Percentiles rank a stretch among this genome's conserved stretches.
These are phyloP conservation scores for Apiotrichum brassicae DNA, from an alignment of 1,284 basidiomycete genomes.

Conservation along the genomic window DNA sequence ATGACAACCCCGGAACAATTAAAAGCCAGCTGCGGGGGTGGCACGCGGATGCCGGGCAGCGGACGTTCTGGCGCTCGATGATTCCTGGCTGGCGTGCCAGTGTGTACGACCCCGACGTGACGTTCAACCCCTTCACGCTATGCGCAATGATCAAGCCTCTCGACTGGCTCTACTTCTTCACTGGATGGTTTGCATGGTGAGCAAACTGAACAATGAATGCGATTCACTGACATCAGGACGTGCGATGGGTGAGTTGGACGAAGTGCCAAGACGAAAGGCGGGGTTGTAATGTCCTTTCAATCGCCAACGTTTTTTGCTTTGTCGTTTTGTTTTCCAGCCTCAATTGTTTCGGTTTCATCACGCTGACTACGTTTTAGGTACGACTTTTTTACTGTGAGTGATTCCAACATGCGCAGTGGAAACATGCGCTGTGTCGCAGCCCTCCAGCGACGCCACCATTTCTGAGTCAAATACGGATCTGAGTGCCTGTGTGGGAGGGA, in stretches of 20 bases:
- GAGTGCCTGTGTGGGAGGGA: too few species aligned
- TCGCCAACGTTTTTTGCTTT: not conserved
- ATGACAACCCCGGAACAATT: constrained; percentile 12
- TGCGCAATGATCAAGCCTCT: constrained; percentile 47
- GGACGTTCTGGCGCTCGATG: constrained; percentile 26
- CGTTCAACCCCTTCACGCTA: constrained; percentile 44
- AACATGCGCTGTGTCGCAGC: too few species aligned
- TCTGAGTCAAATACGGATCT: too few species aligned
- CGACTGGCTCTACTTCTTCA: constrained; percentile 53
- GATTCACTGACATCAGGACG: not conserved
- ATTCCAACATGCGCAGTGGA: not conserved
- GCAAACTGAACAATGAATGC: not conserved
- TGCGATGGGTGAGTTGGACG: not conserved
- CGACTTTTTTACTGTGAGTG: constrained; percentile 2
- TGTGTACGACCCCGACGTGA: constrained; percentile 9
- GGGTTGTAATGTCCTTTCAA: not conserved
- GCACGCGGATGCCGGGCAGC: constrained; percentile 31
- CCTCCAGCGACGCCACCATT: too few species aligned
- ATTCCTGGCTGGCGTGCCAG: constrained; percentile 22
- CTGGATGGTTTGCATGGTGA: constrained; percentile 56
- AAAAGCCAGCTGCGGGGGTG: constrained; percentile 32
- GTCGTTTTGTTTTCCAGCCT: not conserved
- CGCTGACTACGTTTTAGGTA: too few species aligned
- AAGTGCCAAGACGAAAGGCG: not conserved
- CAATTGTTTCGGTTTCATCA: too few species aligned